phyloP scores from a whole-genome alignment of 2,329 filamentous ascomycete genomes.

The Neofusicoccum cordaticola region DNA sequence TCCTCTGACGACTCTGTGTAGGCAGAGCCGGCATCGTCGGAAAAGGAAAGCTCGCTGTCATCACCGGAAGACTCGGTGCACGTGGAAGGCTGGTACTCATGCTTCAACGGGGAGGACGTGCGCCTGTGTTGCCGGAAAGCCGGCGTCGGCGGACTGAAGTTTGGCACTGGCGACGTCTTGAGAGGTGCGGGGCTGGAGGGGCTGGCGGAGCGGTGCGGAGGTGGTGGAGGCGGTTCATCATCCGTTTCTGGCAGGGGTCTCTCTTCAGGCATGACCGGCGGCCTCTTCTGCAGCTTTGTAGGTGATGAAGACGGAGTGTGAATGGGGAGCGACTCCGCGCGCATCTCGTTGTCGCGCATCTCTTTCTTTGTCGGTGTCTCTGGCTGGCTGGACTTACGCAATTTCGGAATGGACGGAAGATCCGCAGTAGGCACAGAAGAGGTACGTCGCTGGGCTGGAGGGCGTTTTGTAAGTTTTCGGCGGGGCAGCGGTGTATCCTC shows the following conservation, averaged over 20 bases:
- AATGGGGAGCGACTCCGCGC: conserved; percentile 21
- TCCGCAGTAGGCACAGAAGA: conserved; percentile 50
- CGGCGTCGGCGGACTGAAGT: conserved; percentile 48
- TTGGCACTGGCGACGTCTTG: conserved; percentile 43
- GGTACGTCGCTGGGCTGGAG: conserved; percentile 41
- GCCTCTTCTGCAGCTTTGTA: conserved; percentile 29
- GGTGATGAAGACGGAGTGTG: conserved; percentile 27
- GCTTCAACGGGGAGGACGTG: conserved; percentile 89
- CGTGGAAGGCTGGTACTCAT: conserved; percentile 89
- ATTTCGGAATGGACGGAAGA: conserved; percentile 45
- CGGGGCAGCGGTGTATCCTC: conserved; percentile 15
- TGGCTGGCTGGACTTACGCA: conserved; percentile 41
- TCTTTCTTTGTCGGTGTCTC: conserved; percentile 30
- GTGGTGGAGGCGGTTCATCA: conserved; percentile 41
- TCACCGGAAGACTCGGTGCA: conserved; percentile 58
- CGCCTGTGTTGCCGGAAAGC: conserved; percentile 58
- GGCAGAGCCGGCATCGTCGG: conserved; percentile 52
- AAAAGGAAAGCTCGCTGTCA: conserved; percentile 52
- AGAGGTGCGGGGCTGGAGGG: conserved; percentile 50
- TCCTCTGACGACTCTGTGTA: conserved; percentile 56
- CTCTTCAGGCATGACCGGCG: conserved; percentile 20
- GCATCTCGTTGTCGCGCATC: not conserved
- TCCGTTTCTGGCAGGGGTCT: conserved; percentile 20
- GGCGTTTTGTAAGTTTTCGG: conserved; percentile 24
- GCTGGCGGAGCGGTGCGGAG: conserved; percentile 54